These are phyloP conservation scores for Penicillium sp. DNA, from an alignment of 2,329 filamentous ascomycete genomes.

Conservation along the genomic window DNA sequence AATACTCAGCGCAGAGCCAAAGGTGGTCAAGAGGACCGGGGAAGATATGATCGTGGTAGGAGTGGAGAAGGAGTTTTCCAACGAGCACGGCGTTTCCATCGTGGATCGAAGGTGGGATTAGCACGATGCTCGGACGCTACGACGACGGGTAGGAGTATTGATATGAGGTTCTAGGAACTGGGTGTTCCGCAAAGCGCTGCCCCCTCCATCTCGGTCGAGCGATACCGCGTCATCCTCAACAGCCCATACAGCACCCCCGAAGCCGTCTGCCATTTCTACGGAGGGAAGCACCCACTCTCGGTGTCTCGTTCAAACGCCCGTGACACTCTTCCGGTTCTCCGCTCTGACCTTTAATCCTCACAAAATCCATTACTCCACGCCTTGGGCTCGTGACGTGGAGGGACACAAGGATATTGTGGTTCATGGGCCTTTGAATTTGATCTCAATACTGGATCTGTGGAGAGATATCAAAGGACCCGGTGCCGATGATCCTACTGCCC, in stretches of 20 bases:
- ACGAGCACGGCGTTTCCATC: slow-evolving; percentile 51
- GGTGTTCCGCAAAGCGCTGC: slow-evolving; percentile 45
- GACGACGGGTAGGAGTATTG: neutral
- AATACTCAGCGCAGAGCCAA: slow-evolving; percentile 54
- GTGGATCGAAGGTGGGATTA: slow-evolving; percentile 52
- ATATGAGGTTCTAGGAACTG: slow-evolving; percentile 36
- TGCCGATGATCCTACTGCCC: slow-evolving; percentile 19
- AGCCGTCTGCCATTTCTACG: slow-evolving; percentile 20
- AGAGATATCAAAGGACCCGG: slow-evolving; percentile 34
- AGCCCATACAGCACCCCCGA: slow-evolving; percentile 15
- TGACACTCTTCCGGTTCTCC: slow-evolving; percentile 46
- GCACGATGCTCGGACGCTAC: neutral
- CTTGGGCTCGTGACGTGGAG: slow-evolving; percentile 45
- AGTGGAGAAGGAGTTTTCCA: slow-evolving; percentile 60
- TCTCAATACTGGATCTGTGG: slow-evolving; percentile 46
- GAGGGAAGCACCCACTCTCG: slow-evolving; percentile 29
- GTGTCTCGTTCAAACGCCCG: slow-evolving; percentile 37
- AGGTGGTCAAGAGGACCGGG: slow-evolving; percentile 53
- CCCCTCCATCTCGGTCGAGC: slow-evolving; percentile 14
- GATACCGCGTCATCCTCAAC: slow-evolving; percentile 6
- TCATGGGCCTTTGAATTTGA: slow-evolving; percentile 45
- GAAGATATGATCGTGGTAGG: slow-evolving; percentile 64
- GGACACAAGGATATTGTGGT: slow-evolving; percentile 45
- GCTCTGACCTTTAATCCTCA: slow-evolving; percentile 47
- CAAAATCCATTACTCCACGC: slow-evolving; percentile 46